These are phyloP conservation scores for Geotrichum ghanense DNA, from an alignment of 805 yeast species.

Conservation along the genomic window DNA sequence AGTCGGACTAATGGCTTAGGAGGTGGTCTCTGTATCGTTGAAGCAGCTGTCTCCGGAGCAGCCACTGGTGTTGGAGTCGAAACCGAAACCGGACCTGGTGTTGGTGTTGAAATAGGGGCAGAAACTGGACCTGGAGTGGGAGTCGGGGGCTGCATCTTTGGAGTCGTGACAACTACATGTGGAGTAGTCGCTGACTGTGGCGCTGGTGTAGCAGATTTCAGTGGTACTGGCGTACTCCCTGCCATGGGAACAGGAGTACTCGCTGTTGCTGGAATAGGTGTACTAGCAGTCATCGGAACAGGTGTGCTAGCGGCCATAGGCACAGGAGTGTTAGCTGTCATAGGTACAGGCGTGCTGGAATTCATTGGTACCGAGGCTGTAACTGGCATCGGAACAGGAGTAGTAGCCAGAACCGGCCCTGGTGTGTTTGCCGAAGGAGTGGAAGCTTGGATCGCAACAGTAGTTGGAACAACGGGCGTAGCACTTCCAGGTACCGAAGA, in stretches of 20 bases:
- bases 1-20: slow-evolving; percentile 23
- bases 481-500: slow-evolving; percentile 10
- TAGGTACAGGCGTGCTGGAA: slow-evolving; percentile 5
- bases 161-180: no score
- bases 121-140: not conserved
- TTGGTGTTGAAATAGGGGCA: not conserved
- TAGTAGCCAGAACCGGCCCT: not conserved
- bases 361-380: not conserved
- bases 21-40: not conserved
- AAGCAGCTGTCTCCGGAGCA: not conserved
- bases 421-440: slow-evolving; percentile 1
- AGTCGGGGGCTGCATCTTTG: not conserved
- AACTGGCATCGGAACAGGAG: not conserved
- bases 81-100: not conserved
- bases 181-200: no score
- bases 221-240: no score
- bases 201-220: no score
- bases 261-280: no score
- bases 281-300: no score
- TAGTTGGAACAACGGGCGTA: slow-evolving; percentile 1
- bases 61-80: not conserved
- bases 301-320: not conserved
- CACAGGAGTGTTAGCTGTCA: slow-evolving; percentile 3
- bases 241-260: no score
- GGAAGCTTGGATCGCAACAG: not conserved